Conservation (phyloP, 108 stramenopile species). For the Licmophora abbreviata region DNA sequence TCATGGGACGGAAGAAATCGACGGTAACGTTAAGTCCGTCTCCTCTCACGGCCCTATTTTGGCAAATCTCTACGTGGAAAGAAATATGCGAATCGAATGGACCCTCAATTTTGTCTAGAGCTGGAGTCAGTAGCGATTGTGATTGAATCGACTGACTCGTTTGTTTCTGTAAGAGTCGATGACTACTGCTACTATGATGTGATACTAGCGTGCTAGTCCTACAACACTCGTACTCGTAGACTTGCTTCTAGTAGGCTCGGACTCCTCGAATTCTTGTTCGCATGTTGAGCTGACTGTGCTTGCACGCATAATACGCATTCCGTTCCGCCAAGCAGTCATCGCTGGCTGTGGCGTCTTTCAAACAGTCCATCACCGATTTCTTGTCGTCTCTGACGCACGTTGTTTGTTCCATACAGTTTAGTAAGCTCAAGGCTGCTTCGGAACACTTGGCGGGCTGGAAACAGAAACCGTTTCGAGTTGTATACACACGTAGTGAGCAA, state of each 20-base stretch:
- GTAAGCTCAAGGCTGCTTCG: conserved; percentile 72
- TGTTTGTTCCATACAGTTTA: conserved; percentile 74
- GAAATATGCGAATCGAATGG: too few relatives aligned
- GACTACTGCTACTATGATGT: too few relatives aligned
- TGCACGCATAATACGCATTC: conserved; percentile 81
- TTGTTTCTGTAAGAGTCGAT: too few relatives aligned
- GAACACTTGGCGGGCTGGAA: conserved; percentile 69
- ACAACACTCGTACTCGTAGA: too few relatives aligned
- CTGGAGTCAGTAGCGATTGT: too few relatives aligned
- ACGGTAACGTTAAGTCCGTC: too few relatives aligned
- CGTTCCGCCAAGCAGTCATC: conserved; percentile 57
- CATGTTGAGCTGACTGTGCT: conserved; percentile 84
- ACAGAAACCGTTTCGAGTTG: neutral
- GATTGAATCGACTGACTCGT: too few relatives aligned
- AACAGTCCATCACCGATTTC: conserved; percentile 52
- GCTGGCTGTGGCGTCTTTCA: conserved; percentile 54
- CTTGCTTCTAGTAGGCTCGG: conserved; percentile 57
- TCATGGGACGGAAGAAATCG: too few relatives aligned
- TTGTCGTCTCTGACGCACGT: conserved; percentile 50
- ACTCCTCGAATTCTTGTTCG: conserved; percentile 75
- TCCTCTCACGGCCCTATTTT: too few relatives aligned
- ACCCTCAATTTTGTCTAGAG: too few relatives aligned
- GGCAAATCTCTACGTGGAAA: too few relatives aligned
- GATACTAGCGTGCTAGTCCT: too few relatives aligned
- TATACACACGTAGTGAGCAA: neutral